Conservation (phyloP, 805 yeast genomes). For the Candida krabiensis region DNA sequence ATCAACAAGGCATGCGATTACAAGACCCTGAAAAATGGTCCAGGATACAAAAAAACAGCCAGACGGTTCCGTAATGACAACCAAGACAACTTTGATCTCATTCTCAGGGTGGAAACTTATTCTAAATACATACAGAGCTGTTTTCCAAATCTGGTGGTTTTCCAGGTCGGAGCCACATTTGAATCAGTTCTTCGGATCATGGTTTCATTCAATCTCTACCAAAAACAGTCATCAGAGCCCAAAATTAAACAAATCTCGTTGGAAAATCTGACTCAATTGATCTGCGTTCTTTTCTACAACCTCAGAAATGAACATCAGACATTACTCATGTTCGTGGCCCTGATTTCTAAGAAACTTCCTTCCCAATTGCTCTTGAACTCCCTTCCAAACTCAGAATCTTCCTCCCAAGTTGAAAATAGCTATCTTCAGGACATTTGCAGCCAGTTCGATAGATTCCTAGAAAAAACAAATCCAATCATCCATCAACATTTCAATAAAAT, state of each 20-base stretch:
- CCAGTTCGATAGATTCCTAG: constrained; percentile 50
- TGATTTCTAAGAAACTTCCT: constrained; percentile 30
- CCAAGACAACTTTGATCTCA: constrained; percentile 7
- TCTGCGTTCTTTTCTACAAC: constrained; percentile 28
- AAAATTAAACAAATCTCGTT: constrained; percentile 13
- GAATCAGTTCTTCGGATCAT: constrained; percentile 28
- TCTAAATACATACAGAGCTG: constrained; percentile 25
- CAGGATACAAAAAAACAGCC: constrained; percentile 7
- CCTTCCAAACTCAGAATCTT: no score
- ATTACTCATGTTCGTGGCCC: constrained; percentile 24
- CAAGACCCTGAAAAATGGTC: constrained; percentile 20
- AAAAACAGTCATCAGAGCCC: constrained; percentile 5
- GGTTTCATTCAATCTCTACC: constrained; percentile 21
- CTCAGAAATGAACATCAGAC: constrained; percentile 23
- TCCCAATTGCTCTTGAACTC: constrained; percentile 19
- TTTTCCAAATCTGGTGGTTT: constrained; percentile 29
- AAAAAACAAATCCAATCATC: constrained; percentile 43
- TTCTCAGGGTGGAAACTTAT: constrained; percentile 23
- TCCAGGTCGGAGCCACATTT: constrained; percentile 31
- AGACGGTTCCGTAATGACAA: constrained; percentile 16
- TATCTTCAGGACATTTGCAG: constrained; percentile 39
- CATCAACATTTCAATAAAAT: constrained; percentile 49
- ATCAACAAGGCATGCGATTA: constrained; percentile 32
- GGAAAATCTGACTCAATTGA: constrained; percentile 21
- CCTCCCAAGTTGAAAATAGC: constrained; percentile 6